Percentiles rank a stretch among this genome's conserved stretches.
Conservation (phyloP, 495 filamentous ascomycete genomes). For the Ramalina peruviana region DNA sequence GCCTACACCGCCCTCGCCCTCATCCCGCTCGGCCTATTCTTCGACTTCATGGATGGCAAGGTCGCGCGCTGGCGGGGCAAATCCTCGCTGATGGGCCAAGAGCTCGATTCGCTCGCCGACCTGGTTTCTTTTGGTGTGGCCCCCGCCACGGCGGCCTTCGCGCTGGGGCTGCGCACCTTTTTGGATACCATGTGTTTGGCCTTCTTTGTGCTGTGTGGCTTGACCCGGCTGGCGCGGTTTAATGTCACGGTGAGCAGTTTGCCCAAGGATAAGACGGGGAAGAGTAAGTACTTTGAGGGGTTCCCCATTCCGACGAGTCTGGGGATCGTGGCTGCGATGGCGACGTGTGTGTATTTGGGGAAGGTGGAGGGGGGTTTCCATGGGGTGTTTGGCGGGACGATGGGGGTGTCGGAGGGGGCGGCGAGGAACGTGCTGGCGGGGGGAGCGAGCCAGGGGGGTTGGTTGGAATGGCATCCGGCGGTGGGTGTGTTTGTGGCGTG, state of each 20-base stretch:
- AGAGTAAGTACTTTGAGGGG: conserved; percentile 90
- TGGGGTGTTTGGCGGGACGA: conserved; percentile 60
- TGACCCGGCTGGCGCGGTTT: conserved; percentile 89
- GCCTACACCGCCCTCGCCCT: conserved; percentile 74
- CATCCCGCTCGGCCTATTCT: conserved; percentile 90
- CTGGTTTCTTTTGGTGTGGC: conserved; percentile 82
- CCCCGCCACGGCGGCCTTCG: conserved; percentile 76
- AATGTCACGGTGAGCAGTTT: conserved; percentile 83
- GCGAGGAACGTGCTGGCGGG: not conserved
- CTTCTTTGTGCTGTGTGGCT: conserved; percentile 88
- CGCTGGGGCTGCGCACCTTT: conserved; percentile 74
- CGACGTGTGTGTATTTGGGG: conserved; percentile 68
- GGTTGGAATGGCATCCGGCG: conserved; percentile 80
- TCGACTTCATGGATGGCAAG: conserved; percentile 96
- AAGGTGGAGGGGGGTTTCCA: conserved; percentile 67
- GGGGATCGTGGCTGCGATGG: conserved; percentile 69
- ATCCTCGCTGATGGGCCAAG: conserved; percentile 88
- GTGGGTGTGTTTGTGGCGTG: conserved; percentile 68
- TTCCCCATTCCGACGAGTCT: conserved; percentile 89
- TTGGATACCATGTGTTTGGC: conserved; percentile 74
- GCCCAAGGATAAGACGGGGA: conserved; percentile 82
- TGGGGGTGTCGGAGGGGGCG: conserved; percentile 60
- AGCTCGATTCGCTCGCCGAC: not conserved
- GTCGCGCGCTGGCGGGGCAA: conserved; percentile 93
- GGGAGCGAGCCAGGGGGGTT: conserved; percentile 30